Percentiles rank a stretch among this genome's conserved stretches.
Evolutionary conservation across 1,284 basidiomycete genomes (phyloP).

Genomic region (Microbotryum violaceum): DNA sequence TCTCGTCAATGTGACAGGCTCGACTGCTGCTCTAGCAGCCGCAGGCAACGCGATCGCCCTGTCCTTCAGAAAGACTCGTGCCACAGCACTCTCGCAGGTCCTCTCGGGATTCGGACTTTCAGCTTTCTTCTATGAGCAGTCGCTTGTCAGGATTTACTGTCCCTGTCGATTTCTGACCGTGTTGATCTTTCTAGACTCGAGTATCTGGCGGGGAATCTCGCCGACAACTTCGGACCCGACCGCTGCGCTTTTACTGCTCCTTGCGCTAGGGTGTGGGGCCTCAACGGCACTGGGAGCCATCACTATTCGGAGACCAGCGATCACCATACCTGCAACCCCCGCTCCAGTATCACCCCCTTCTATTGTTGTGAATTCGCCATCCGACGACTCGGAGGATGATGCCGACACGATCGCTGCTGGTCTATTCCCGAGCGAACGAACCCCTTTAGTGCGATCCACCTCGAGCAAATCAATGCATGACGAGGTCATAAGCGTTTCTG

Average conservation of each 20-base stretch:
- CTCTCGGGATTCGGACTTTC: slow-evolving; percentile 41
- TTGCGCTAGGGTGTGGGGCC: slow-evolving; percentile 37
- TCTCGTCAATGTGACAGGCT: slow-evolving; percentile 7
- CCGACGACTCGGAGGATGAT: neutral
- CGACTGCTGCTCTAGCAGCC: slow-evolving; percentile 14
- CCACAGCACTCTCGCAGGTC: slow-evolving; percentile 39
- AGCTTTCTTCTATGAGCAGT: slow-evolving; percentile 37
- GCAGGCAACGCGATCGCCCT: slow-evolving; percentile 25
- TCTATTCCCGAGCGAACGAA: neutral
- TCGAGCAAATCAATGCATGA: too few species aligned
- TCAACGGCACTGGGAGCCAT: slow-evolving; percentile 38
- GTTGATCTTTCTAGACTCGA: slow-evolving; percentile 32
- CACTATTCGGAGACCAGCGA: too few species aligned
- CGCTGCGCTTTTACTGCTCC: slow-evolving; percentile 38
- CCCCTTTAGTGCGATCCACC: slow-evolving; percentile 1
- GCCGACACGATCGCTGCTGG: neutral
- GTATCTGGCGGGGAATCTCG: slow-evolving; percentile 12
- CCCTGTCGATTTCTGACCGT: neutral
- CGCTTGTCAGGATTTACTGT: neutral
- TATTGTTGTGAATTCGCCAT: neutral
- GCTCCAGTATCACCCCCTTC: neutral
- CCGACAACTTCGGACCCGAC: slow-evolving; percentile 33
- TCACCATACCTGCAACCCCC: slow-evolving; percentile 26
- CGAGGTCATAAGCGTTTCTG: slow-evolving; percentile 5
- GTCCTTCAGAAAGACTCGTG: slow-evolving; percentile 32